These are phyloP conservation scores for Solioccasus polychromus DNA, from an alignment of 768 basidiomycete genomes.

Conservation along the genomic window DNA sequence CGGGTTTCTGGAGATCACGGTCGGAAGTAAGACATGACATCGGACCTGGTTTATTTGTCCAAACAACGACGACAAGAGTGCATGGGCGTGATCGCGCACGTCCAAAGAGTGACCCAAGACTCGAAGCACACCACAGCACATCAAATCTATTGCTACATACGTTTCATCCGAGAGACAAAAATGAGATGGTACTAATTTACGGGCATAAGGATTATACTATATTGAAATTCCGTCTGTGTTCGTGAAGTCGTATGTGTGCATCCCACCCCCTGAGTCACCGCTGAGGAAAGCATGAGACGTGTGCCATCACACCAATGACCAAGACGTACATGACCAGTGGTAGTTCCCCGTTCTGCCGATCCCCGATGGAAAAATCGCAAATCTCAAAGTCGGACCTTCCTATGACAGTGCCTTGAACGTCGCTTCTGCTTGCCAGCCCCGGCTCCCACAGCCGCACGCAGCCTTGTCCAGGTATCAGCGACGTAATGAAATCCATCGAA, in stretches of 20 bases:
- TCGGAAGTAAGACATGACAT: slow-evolving; percentile 12
- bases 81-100: neutral
- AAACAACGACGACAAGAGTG: slow-evolving; percentile 20
- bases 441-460: slow-evolving; percentile 71
- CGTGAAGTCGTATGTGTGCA: slow-evolving; percentile 42
- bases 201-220: slow-evolving; percentile 7
- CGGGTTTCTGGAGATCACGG: slow-evolving; percentile 10
- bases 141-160: neutral
- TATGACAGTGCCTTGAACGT: slow-evolving; percentile 45
- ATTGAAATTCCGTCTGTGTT: slow-evolving; percentile 22
- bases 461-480: slow-evolving; percentile 38
- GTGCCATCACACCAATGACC: neutral
- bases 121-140: neutral
- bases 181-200: slow-evolving; percentile 7
- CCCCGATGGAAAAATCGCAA: slow-evolving; percentile 57
- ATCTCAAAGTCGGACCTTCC: slow-evolving; percentile 57
- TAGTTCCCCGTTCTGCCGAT: slow-evolving; percentile 48
- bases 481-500: neutral
- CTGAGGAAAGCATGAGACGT: slow-evolving; percentile 33
- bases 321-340: slow-evolving; percentile 59
- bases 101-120: too few species aligned
- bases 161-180: neutral
- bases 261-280: slow-evolving; percentile 48
- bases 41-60: slow-evolving; percentile 29
- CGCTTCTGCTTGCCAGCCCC: slow-evolving; percentile 34